These are phyloP conservation scores for Diddensiella transvaalensis DNA, from an alignment of 805 yeast species.

Conservation along the genomic window DNA sequence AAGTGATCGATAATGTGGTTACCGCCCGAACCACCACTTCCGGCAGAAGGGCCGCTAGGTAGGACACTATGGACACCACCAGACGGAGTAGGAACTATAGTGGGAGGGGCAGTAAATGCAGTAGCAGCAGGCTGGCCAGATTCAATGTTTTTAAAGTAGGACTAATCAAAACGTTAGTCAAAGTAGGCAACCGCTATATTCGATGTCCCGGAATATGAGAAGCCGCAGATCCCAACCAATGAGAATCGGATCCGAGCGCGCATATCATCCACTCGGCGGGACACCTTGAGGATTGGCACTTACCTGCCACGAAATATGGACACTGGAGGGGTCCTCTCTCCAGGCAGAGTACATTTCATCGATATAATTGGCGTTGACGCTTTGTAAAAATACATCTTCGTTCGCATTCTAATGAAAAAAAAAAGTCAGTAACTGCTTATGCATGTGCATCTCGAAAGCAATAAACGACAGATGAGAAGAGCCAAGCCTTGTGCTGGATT, in stretches of 20 bases:
- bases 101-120: conserved; percentile 92
- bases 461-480: too few species aligned
- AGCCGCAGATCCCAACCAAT: not conserved
- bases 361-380: conserved; percentile 84
- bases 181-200: too few species aligned
- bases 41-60: conserved; percentile 37
- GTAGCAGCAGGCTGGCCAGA: conserved; percentile 60
- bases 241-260: not conserved
- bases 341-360: conserved; percentile 98
- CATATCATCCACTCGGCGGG: not conserved
- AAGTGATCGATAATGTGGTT: conserved; percentile 75
- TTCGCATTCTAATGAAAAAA: conserved; percentile 1
- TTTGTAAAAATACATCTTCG: conserved; percentile 72
- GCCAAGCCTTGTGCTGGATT: too few species aligned
- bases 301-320: conserved; percentile 88
- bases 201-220: too few species aligned
- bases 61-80: conserved; percentile 70
- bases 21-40: conserved; percentile 38
- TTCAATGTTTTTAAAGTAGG: conserved; percentile 89
- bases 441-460: too few species aligned
- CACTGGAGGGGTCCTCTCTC: conserved; percentile 84
- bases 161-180: conserved; percentile 12
- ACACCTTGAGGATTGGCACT: not conserved
- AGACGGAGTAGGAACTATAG: conserved; percentile 73
- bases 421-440: too few species aligned